These are phyloP conservation scores for Penicillium antarcticum DNA, from an alignment of 495 filamentous ascomycete genomes.

Conservation along the genomic window DNA sequence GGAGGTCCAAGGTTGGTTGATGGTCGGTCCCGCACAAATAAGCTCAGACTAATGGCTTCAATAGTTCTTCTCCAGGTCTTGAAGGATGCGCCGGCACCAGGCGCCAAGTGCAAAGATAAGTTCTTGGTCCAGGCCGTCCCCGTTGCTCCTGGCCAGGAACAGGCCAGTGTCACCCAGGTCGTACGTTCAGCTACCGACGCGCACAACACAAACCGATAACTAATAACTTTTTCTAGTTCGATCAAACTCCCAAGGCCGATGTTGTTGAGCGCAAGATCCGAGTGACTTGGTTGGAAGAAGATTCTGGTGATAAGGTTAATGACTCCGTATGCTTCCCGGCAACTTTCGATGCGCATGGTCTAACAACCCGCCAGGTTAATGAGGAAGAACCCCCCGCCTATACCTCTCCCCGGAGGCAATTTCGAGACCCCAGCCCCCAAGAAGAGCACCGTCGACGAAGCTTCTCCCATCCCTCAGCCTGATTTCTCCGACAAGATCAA, in stretches of 20 bases:
- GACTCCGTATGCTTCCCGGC: conserved; percentile 38
- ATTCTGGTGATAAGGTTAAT: conserved; percentile 44
- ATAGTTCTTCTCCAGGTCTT: conserved; percentile 93
- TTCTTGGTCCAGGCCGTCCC: conserved; percentile 94
- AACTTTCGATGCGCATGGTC: neutral
- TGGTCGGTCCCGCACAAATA: neutral
- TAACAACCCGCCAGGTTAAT: conserved; percentile 12
- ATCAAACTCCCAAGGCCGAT: conserved; percentile 68
- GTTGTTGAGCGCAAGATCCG: conserved; percentile 95
- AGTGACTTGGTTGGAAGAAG: conserved; percentile 73
- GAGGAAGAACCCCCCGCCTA: conserved; percentile 56
- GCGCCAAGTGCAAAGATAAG: conserved; percentile 93
- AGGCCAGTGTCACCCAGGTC: conserved; percentile 70
- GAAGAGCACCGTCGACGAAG: conserved; percentile 26
- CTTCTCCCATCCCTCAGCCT: conserved; percentile 37
- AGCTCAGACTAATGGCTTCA: conserved; percentile 11
- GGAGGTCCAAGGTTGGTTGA: conserved; percentile 79
- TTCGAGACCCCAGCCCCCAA: conserved; percentile 49
- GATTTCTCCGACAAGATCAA: conserved; percentile 44
- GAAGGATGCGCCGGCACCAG: conserved; percentile 86
- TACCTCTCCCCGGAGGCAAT: conserved; percentile 50
- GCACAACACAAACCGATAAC: neutral
- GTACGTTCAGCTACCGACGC: conserved; percentile 47
- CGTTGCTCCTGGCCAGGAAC: conserved; percentile 81
- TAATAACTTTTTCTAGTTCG: conserved; percentile 46